Conservation (phyloP, 2,329 filamentous ascomycete species). For the Fusarium piperis region DNA sequence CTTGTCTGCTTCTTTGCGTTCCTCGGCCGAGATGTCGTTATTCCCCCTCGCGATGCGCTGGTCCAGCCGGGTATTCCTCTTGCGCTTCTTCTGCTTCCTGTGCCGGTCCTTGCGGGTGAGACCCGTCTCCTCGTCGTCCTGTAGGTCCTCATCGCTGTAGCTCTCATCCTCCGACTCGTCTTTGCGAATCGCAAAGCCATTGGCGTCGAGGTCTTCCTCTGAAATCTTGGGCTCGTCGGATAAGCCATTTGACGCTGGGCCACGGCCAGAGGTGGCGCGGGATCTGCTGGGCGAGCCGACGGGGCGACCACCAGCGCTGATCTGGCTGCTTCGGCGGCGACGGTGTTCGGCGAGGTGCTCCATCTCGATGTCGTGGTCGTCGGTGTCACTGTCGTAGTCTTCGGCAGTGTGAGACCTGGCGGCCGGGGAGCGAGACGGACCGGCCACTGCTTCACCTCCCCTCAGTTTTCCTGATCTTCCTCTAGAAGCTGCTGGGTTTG, state of each 20-base stretch:
- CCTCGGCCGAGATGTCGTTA: slow-evolving; percentile 69
- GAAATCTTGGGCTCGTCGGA: slow-evolving; percentile 57
- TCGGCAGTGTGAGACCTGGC: slow-evolving; percentile 26
- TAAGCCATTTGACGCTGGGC: slow-evolving; percentile 38
- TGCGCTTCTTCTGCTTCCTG: slow-evolving; percentile 72
- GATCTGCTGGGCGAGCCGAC: slow-evolving; percentile 42
- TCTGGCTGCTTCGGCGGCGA: slow-evolving; percentile 65
- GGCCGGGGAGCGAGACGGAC: slow-evolving; percentile 25
- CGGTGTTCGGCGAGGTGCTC: slow-evolving; percentile 63
- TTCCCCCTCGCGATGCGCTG: slow-evolving; percentile 72
- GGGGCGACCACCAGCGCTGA: slow-evolving; percentile 50
- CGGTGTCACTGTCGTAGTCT: slow-evolving; percentile 51
- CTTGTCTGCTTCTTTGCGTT: slow-evolving; percentile 80
- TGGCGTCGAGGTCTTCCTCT: slow-evolving; percentile 51
- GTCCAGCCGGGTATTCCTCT: slow-evolving; percentile 74
- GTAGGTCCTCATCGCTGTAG: slow-evolving; percentile 76
- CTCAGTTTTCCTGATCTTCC: slow-evolving; percentile 9
- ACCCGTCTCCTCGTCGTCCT: slow-evolving; percentile 91
- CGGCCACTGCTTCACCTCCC: slow-evolving; percentile 26
- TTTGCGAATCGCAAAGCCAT: slow-evolving; percentile 40
- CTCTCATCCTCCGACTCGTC: slow-evolving; percentile 59
- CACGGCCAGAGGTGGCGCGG: slow-evolving; percentile 33
- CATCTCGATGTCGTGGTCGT: slow-evolving; percentile 63
- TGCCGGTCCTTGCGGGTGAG: slow-evolving; percentile 78
- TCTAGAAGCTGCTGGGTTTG: slow-evolving; percentile 8